Percentiles rank a stretch among this genome's conserved stretches.
Conservation (phyloP, 768 basidiomycete genomes). For the Macrolepiota dolichaula region DNA sequence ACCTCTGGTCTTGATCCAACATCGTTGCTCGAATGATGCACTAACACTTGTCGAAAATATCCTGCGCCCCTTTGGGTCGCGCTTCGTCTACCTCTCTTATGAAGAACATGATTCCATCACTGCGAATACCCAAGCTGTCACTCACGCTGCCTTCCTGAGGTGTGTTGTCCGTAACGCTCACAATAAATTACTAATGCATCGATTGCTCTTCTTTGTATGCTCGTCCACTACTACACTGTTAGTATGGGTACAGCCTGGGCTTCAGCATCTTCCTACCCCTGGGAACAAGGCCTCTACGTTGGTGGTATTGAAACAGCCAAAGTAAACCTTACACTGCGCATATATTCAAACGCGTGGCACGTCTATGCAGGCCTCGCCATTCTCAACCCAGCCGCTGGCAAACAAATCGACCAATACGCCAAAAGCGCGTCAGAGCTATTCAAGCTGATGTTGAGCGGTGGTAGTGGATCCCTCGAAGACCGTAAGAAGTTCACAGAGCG, state of each 20-base stretch:
- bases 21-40: constrained; percentile 74
- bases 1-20: constrained; percentile 89
- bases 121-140: constrained; percentile 97
- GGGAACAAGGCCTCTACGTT: constrained; percentile 94
- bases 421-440: constrained; percentile 84
- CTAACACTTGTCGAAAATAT: constrained; percentile 79
- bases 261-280: constrained; percentile 74
- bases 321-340: constrained; percentile 93
- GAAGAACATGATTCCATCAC: constrained; percentile 96
- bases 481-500: constrained; percentile 58
- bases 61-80: constrained; percentile 73
- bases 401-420: constrained; percentile 91
- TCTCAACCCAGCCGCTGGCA: constrained; percentile 85
- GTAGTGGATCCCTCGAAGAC: constrained; percentile 32
- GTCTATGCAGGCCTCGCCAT: constrained; percentile 99
- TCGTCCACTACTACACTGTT: not conserved
- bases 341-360: constrained; percentile 98
- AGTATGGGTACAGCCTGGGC: constrained; percentile 99
- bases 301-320: constrained; percentile 98
- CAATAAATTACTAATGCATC: no score
- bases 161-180: constrained; percentile 21
- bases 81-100: constrained; percentile 92
- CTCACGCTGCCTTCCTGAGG: constrained; percentile 97
- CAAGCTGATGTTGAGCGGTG: constrained; percentile 86
- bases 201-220: not conserved